Base-by-base conservation (phyloP, 306 rosid genomes). In the Geum urbanum region DNA sequence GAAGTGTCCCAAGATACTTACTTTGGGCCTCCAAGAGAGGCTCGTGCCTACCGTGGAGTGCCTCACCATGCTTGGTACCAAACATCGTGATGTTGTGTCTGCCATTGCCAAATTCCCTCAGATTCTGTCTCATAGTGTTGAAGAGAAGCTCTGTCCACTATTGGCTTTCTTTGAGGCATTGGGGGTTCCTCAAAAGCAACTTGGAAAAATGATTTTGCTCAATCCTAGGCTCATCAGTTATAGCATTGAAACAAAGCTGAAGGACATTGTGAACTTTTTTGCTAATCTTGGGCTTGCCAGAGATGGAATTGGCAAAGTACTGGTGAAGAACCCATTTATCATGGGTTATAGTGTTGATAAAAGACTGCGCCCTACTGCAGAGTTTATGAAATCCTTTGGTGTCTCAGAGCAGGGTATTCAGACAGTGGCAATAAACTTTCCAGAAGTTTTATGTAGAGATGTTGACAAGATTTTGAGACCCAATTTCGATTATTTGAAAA, bases 151-250 rank as follows among this genome's bases (percentile, higher is more conserved):
- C 15, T 92, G 96, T 54, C 97, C 97, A 4, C 96, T 92, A 61
- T 83, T 92, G 89, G 97, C 91, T 0, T 90, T 90, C 83, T 86
- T 92, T 77, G 92, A 92, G 82, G 77, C 94, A 8, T 63, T 92
- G 37, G 97, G 94, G 35, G 81, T 92, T 41, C 86, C 94, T 11
- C 91, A 86, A 55, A 92, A 86, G 73, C 97, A 86, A 63, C 77
- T 92, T 41, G 98, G 98, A 22, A 92, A 88, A 76, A 85, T 90
- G 77, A 73, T 90, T 57, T 74, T 92, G 80, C 73, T 84, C 70
- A 88, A 92, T 72, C 97, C 98, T 7, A 86, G 98, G 91, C 98
- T 92, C 37, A 76, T 92, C 65, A 90, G 98, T 77, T 90, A 92
- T 81, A 84, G 90, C 84, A 90, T 90, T 77, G 97, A 85, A 69